phyloP scores from a whole-genome alignment of 345 rosid species.

The Rhodamnia rubescens region DNA sequence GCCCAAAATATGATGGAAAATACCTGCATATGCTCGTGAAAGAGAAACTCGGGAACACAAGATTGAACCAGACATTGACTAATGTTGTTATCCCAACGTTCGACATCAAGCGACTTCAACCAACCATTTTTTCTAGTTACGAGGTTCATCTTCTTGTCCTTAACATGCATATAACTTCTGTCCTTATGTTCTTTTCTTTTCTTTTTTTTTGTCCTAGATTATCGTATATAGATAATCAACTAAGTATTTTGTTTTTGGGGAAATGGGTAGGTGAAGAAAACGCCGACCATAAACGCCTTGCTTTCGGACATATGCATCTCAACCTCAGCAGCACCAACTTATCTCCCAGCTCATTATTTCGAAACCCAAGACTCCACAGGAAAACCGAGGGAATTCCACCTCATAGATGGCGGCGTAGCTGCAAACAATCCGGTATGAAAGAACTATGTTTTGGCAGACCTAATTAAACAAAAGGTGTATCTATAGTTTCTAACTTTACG shows the following conservation, averaged over 20 bases:
- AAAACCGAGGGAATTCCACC: slow-evolving; percentile 6
- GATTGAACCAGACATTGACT: slow-evolving; percentile 23
- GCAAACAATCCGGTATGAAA: slow-evolving; percentile 22
- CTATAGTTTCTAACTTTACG: neutral
- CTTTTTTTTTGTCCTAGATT: neutral
- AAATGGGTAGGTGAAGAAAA: neutral
- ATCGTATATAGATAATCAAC: neutral
- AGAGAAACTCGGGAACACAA: slow-evolving; percentile 24
- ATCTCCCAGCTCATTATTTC: slow-evolving; percentile 18
- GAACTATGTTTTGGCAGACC: neutral
- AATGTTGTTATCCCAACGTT: slow-evolving; percentile 43
- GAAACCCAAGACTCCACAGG: slow-evolving; percentile 1
- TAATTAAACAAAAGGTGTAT: neutral
- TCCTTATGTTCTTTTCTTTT: neutral
- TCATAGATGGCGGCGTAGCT: slow-evolving; percentile 23
- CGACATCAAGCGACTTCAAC: slow-evolving; percentile 42
- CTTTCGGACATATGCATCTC: slow-evolving; percentile 16
- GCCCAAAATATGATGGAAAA: slow-evolving; percentile 46
- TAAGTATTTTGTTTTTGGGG: neutral
- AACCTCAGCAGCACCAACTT: slow-evolving; percentile 20
- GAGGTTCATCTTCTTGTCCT: slow-evolving; percentile 8
- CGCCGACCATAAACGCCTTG: slow-evolving; percentile 1
- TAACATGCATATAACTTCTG: neutral
- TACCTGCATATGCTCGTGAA: slow-evolving; percentile 17
- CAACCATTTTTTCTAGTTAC: slow-evolving; percentile 31